Evolutionary conservation across 306 rosid genomes (phyloP).

Genomic region (Vigna trinervia): DNA sequence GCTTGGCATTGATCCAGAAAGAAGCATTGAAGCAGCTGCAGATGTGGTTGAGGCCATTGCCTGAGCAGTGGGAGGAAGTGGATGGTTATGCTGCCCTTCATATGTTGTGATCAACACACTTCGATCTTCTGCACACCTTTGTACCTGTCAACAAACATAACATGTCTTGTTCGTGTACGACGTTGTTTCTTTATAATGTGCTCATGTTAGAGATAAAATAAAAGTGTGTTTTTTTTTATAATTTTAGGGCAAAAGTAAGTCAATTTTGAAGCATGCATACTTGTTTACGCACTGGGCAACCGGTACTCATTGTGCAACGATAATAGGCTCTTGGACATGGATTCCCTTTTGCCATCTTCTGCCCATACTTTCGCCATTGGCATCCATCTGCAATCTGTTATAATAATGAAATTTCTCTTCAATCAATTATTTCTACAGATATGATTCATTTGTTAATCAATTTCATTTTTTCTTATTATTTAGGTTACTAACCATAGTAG

Average conservation of each 20-base stretch:
- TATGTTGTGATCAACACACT: conserved; percentile 70
- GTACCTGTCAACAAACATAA: conserved; percentile 54
- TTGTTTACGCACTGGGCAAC: conserved; percentile 75
- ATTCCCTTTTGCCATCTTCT: conserved; percentile 82
- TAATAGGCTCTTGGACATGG: conserved; percentile 80
- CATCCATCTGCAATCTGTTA: conserved; percentile 73
- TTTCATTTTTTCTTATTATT: background rate
- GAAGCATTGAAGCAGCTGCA: conserved; percentile 74
- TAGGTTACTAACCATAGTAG: conserved; percentile 57
- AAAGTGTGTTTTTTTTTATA: too few relatives aligned
- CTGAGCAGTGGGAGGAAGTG: conserved; percentile 77
- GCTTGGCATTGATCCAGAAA: conserved; percentile 72
- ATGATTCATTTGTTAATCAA: too few relatives aligned
- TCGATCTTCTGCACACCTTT: conserved; percentile 74
- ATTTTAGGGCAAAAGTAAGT: background rate
- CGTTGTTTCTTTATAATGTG: background rate
- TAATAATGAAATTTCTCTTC: background rate
- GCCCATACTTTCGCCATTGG: conserved; percentile 83
- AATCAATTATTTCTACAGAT: too few relatives aligned
- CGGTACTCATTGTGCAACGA: conserved; percentile 73
- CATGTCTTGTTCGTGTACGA: background rate
- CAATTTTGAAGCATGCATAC: conserved; percentile 33
- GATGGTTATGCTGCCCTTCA: conserved; percentile 83
- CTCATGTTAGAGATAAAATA: too few relatives aligned
- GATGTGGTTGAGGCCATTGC: conserved; percentile 79